phyloP scores from a whole-genome alignment of 192 early-diverging fungal genomes.

The Coemansia sp. region DNA sequence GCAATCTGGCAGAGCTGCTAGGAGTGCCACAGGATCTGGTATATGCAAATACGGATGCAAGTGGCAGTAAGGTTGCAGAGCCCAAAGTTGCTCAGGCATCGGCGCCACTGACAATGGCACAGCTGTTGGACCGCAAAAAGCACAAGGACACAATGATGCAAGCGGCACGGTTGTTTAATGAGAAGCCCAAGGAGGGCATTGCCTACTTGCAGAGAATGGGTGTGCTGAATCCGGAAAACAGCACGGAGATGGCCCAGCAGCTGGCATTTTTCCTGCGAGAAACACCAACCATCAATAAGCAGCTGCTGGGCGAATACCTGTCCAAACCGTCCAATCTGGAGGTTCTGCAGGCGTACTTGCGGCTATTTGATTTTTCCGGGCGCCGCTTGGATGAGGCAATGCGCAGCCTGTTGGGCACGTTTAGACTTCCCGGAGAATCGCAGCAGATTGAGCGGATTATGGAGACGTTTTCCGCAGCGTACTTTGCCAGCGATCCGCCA shows the following conservation, averaged over 20 bases:
- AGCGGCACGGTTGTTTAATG: slow-evolving; percentile 82
- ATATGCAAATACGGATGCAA: no score
- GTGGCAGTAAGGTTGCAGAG: no score
- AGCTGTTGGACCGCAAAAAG: slow-evolving; percentile 40
- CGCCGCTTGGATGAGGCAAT: slow-evolving; percentile 91
- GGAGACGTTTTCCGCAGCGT: slow-evolving; percentile 83
- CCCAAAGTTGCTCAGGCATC: not conserved
- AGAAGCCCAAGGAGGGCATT: slow-evolving; percentile 82
- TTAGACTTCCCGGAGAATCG: slow-evolving; percentile 95
- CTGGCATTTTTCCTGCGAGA: slow-evolving; percentile 75
- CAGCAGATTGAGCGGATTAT: slow-evolving; percentile 97
- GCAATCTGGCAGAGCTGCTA: slow-evolving; percentile 33
- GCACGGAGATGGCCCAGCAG: slow-evolving; percentile 28
- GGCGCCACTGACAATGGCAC: slow-evolving; percentile 19
- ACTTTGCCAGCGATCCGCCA: slow-evolving; percentile 61
- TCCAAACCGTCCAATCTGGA: slow-evolving; percentile 81
- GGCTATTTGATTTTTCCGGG: slow-evolving; percentile 82
- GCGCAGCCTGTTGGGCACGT: slow-evolving; percentile 86
- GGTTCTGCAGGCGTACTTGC: slow-evolving; percentile 80
- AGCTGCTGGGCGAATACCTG: slow-evolving; percentile 82
- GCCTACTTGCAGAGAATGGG: slow-evolving; percentile 66
- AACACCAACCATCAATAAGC: slow-evolving; percentile 86
- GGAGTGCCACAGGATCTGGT: slow-evolving; percentile 13
- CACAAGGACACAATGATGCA: slow-evolving; percentile 78
- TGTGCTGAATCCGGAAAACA: slow-evolving; percentile 22